Conservation (phyloP, 345 rosid species). For the Hibiscus trionum region DNA sequence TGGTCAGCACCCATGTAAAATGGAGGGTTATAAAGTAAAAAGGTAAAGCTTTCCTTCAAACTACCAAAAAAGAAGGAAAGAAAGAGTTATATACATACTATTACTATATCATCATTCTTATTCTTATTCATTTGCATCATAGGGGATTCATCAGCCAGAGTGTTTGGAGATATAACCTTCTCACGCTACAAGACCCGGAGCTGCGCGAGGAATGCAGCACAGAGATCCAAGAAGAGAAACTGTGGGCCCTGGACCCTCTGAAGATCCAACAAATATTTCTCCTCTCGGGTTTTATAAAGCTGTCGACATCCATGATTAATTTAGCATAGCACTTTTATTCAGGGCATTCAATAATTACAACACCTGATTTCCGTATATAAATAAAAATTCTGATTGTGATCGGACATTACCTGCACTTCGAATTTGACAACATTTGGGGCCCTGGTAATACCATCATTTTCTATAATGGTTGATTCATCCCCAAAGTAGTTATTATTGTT, state of each 20-base stretch:
- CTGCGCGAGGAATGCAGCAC: conserved; percentile 83
- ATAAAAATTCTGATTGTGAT: background rate
- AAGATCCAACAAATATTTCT: conserved; percentile 81
- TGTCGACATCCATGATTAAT: conserved; percentile 22
- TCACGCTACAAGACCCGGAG: conserved; percentile 56
- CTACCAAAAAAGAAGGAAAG: background rate
- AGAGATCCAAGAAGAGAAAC: conserved; percentile 84
- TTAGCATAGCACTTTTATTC: background rate
- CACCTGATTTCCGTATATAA: background rate
- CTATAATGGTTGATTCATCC: conserved; percentile 55
- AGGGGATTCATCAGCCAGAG: background rate
- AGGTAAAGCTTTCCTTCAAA: too few species aligned
- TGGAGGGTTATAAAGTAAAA: too few species aligned
- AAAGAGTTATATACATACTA: conserved; percentile 21
- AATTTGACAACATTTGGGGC: conserved; percentile 70
- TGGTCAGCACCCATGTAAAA: too few species aligned
- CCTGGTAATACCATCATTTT: conserved; percentile 37
- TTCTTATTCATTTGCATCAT: conserved; percentile 20
- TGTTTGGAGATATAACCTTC: background rate
- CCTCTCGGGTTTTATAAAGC: conserved; percentile 82
- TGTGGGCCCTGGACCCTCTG: conserved; percentile 85
- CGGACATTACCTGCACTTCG: conserved; percentile 68
- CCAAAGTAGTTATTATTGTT: conserved; percentile 55
- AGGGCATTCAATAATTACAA: background rate
- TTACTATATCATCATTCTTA: too few species aligned